Conservation (phyloP, 1,284 basidiomycete genomes). For the Austroboletus novae-zelandiae region DNA sequence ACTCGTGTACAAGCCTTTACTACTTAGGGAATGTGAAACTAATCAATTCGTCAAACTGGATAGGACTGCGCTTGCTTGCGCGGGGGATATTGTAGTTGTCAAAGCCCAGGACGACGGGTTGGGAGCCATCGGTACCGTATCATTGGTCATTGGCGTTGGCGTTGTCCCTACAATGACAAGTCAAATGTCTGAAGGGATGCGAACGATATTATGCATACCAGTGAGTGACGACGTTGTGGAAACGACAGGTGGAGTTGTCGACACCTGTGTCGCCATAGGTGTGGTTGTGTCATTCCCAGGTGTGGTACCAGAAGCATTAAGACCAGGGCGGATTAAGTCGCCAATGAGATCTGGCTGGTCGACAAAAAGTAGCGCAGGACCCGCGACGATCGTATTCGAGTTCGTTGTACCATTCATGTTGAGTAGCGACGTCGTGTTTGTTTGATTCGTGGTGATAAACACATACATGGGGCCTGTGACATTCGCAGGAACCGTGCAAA, state of each 20-base stretch:
- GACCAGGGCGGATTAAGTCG: slow-evolving; percentile 39
- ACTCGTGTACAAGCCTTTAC: slow-evolving; percentile 1
- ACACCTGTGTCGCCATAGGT: slow-evolving; percentile 4
- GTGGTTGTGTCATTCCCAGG: not conserved
- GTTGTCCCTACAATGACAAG: slow-evolving; percentile 1
- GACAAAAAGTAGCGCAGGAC: slow-evolving; percentile 69
- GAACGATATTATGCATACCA: slow-evolving; percentile 18
- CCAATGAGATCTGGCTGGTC: slow-evolving; percentile 49
- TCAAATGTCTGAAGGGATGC: not conserved
- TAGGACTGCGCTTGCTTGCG: slow-evolving; percentile 16
- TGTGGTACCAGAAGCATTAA: not conserved
- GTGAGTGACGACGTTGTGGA: slow-evolving; percentile 47
- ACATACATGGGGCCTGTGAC: slow-evolving; percentile 73
- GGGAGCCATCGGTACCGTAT: slow-evolving; percentile 7
- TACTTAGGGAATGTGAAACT: slow-evolving; percentile 2
- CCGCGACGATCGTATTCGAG: slow-evolving; percentile 53
- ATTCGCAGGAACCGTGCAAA: slow-evolving; percentile 61
- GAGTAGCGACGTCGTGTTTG: slow-evolving; percentile 32
- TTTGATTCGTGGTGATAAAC: slow-evolving; percentile 63
- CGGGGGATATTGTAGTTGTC: slow-evolving; percentile 11
- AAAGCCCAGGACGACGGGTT: not conserved
- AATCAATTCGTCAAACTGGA: slow-evolving; percentile 4
- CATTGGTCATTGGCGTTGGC: slow-evolving; percentile 3
- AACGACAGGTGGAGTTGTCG: slow-evolving; percentile 27
- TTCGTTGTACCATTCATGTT: slow-evolving; percentile 26